Conservation (phyloP, 306 rosid species). For the Glycine latifolia region DNA sequence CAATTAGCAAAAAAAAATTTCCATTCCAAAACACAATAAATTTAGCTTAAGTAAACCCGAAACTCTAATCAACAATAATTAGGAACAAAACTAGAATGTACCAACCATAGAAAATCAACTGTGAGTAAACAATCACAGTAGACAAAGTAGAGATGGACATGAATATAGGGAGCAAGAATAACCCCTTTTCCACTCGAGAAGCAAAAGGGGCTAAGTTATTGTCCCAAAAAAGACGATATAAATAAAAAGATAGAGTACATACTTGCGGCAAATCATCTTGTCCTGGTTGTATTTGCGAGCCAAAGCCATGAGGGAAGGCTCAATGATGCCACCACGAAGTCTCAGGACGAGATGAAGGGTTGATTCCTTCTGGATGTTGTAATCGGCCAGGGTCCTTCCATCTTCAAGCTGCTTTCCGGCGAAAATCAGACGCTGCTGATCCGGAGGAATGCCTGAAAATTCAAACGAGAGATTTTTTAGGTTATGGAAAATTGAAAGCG, state of each 20-base stretch:
- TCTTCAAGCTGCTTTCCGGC: slow-evolving; percentile 90
- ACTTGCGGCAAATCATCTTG: slow-evolving; percentile 88
- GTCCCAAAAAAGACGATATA: slow-evolving; percentile 37
- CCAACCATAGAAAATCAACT: slow-evolving; percentile 67
- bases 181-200: slow-evolving; percentile 40
- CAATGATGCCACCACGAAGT: slow-evolving; percentile 86
- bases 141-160: slow-evolving; percentile 68
- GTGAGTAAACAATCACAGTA: slow-evolving; percentile 51
- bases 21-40: no score
- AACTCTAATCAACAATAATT: no score
- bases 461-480: neutral
- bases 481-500: neutral
- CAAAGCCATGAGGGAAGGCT: slow-evolving; percentile 90
- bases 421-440: slow-evolving; percentile 85
- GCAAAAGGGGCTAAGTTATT: slow-evolving; percentile 54
- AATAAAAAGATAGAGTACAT: neutral
- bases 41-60: no score
- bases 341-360: slow-evolving; percentile 86
- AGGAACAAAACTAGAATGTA: slow-evolving; percentile 6
- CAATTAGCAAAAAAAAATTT: no score
- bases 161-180: slow-evolving; percentile 60
- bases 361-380: slow-evolving; percentile 86
- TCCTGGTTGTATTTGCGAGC: slow-evolving; percentile 92
- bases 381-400: slow-evolving; percentile 80
- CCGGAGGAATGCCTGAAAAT: slow-evolving; percentile 75